phyloP scores from a whole-genome alignment of 257 asterid genomes.

The Craterostigma plantagineum region DNA sequence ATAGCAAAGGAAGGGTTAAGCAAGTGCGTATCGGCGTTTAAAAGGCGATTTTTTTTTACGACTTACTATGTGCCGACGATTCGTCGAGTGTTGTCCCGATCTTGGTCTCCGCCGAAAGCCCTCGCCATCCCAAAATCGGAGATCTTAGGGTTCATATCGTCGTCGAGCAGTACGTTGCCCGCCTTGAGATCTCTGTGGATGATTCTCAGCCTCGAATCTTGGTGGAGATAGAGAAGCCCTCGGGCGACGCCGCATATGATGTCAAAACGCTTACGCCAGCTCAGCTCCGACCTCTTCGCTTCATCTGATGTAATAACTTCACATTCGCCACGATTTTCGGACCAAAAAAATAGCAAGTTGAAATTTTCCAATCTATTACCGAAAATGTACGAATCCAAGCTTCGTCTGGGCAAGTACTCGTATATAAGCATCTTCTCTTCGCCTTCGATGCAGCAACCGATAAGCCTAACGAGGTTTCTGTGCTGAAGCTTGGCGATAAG shows the following conservation, averaged over 20 bases:
- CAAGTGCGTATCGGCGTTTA: no score
- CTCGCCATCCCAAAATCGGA: conserved; percentile 30
- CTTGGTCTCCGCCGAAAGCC: conserved; percentile 16
- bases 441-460: conserved; percentile 23
- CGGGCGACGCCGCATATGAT: conserved; percentile 20
- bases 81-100: conserved; percentile 17
- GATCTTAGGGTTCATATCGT: conserved; percentile 15
- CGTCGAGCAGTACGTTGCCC: conserved; percentile 19
- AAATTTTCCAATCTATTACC: conserved; percentile 10
- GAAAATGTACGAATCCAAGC: conserved; percentile 24
- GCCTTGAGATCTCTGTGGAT: conserved; percentile 16
- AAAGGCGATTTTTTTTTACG: no score
- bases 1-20: no score
- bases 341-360: no score
- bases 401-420: conserved; percentile 23
- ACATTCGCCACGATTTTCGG: neutral
- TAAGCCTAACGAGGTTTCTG: conserved; percentile 25
- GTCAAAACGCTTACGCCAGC: conserved; percentile 14
- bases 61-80: conserved; percentile 34
- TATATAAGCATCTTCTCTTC: conserved; percentile 23
- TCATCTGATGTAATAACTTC: conserved; percentile 5
- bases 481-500: conserved; percentile 21
- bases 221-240: conserved; percentile 28
- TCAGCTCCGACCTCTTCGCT: conserved; percentile 9
- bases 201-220: conserved; percentile 14